Percentiles rank a stretch among this genome's conserved stretches.
These are phyloP conservation scores for Isatis lusitanica DNA, from an alignment of 441 rosid species.

Conservation along the genomic window DNA sequence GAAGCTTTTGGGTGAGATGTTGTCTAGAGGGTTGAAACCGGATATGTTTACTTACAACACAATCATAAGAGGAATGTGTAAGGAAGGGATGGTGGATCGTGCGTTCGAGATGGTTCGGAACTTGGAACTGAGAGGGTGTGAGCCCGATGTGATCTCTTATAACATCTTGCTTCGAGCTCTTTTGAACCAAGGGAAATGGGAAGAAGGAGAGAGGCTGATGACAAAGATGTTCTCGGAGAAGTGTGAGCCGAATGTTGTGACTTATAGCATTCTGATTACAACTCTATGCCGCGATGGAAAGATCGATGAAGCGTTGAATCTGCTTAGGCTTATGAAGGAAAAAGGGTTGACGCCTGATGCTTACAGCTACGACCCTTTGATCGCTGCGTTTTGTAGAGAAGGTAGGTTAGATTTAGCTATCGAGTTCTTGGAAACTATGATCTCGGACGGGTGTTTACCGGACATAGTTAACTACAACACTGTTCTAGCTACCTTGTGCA, in stretches of 20 bases:
- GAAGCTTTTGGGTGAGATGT: slow-evolving; percentile 81
- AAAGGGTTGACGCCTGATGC: slow-evolving; percentile 70
- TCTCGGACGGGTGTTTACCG: slow-evolving; percentile 76
- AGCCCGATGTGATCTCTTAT: slow-evolving; percentile 65
- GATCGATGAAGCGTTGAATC: slow-evolving; percentile 57
- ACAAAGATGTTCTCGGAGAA: slow-evolving; percentile 60
- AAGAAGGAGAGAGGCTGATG: slow-evolving; percentile 63
- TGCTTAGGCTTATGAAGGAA: slow-evolving; percentile 56
- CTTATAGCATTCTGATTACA: slow-evolving; percentile 75
- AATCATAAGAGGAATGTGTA: slow-evolving; percentile 75
- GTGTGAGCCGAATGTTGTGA: slow-evolving; percentile 62
- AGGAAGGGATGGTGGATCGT: slow-evolving; percentile 52
- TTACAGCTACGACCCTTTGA: slow-evolving; percentile 77
- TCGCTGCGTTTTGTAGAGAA: slow-evolving; percentile 71
- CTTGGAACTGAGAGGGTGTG: slow-evolving; percentile 54
- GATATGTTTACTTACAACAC: slow-evolving; percentile 72
- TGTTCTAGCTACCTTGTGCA: slow-evolving; percentile 63
- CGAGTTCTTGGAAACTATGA: slow-evolving; percentile 66
- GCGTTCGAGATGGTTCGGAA: slow-evolving; percentile 56
- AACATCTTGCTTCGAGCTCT: slow-evolving; percentile 61
- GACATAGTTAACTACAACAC: slow-evolving; percentile 79
- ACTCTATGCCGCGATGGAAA: slow-evolving; percentile 65
- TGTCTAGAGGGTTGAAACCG: slow-evolving; percentile 57
- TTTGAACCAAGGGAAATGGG: slow-evolving; percentile 66
- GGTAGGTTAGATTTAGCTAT: slow-evolving; percentile 74